Evolutionary conservation across 2,329 filamentous ascomycete genomes (phyloP).

Genomic region (Alternaria angustiovoidea): DNA sequence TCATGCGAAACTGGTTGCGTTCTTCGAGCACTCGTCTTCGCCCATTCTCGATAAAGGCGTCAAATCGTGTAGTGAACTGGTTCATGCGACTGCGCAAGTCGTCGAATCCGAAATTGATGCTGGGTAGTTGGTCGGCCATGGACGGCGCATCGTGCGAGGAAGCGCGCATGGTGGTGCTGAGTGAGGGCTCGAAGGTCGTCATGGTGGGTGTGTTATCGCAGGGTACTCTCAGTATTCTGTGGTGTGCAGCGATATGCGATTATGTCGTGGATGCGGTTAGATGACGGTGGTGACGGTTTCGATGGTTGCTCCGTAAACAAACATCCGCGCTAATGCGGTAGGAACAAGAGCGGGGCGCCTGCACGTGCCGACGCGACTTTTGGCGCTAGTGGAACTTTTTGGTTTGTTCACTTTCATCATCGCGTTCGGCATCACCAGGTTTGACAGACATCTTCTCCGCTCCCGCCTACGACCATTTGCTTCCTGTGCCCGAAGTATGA

Average conservation of each 20-base stretch:
- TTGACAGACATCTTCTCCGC: neutral
- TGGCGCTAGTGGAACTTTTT: slow-evolving; percentile 34
- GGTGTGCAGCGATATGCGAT: slow-evolving; percentile 7
- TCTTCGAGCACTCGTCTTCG: slow-evolving; percentile 90
- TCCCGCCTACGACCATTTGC: neutral
- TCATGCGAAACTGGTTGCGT: slow-evolving; percentile 91
- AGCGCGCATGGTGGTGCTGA: slow-evolving; percentile 70
- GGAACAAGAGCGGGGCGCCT: slow-evolving; percentile 14
- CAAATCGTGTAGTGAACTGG: slow-evolving; percentile 88
- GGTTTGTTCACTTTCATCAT: slow-evolving; percentile 14
- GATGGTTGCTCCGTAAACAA: slow-evolving; percentile 45
- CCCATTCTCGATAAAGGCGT: slow-evolving; percentile 91
- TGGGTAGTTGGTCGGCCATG: slow-evolving; percentile 81
- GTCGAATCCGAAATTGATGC: slow-evolving; percentile 94
- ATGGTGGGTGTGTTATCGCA: slow-evolving; percentile 51
- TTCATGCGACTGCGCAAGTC: slow-evolving; percentile 94
- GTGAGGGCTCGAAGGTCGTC: slow-evolving; percentile 73
- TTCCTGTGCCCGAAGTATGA: slow-evolving; percentile 34
- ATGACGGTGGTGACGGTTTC: slow-evolving; percentile 18
- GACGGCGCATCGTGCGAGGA: slow-evolving; percentile 68
- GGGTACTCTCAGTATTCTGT: neutral
- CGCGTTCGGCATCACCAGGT: slow-evolving; percentile 8
- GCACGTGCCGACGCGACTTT: slow-evolving; percentile 42
- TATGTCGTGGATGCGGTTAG: slow-evolving; percentile 30
- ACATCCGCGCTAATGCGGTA: slow-evolving; percentile 18